Evolutionary conservation across 441 rosid genomes (phyloP).

Genomic region (Croton setiger): DNA sequence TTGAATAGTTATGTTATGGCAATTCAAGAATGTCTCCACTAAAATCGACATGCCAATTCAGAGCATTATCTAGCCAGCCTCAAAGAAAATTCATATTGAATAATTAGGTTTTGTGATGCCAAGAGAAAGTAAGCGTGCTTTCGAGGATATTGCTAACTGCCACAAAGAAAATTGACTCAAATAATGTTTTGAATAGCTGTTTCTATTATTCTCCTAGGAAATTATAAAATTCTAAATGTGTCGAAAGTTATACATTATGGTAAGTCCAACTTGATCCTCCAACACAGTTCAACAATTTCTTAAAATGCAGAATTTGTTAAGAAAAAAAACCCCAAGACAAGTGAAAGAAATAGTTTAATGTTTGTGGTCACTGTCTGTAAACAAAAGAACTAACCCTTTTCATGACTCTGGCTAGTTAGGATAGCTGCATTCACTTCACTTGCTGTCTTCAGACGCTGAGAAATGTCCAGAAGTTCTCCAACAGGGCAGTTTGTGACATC

Average conservation of each 20-base stretch:
- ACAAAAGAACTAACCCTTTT: slow-evolving; percentile 62
- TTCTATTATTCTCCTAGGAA: not conserved
- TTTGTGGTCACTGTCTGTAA: not conserved
- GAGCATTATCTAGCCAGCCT: not conserved
- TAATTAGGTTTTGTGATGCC: not conserved
- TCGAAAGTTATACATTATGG: not conserved
- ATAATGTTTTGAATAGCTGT: not conserved
- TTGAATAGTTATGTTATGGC: not conserved
- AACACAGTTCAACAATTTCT: not conserved
- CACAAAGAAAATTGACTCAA: not conserved
- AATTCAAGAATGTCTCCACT: not conserved
- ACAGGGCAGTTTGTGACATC: slow-evolving; percentile 83
- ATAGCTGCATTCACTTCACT: slow-evolving; percentile 98
- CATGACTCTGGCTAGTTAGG: slow-evolving; percentile 93
- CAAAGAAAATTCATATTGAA: not conserved
- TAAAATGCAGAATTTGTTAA: not conserved
- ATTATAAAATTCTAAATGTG: not conserved
- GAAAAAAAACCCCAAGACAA: not conserved
- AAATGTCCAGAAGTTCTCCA: slow-evolving; percentile 77
- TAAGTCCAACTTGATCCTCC: not conserved
- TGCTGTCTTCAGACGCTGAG: slow-evolving; percentile 89
- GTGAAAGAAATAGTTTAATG: not conserved
- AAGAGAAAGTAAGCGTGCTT: not conserved
- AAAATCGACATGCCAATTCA: not conserved
- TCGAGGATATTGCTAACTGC: not conserved